Evolutionary conservation across 2,329 filamentous ascomycete species (phyloP).

Genomic region (Phaeoacremonium minimum): DNA sequence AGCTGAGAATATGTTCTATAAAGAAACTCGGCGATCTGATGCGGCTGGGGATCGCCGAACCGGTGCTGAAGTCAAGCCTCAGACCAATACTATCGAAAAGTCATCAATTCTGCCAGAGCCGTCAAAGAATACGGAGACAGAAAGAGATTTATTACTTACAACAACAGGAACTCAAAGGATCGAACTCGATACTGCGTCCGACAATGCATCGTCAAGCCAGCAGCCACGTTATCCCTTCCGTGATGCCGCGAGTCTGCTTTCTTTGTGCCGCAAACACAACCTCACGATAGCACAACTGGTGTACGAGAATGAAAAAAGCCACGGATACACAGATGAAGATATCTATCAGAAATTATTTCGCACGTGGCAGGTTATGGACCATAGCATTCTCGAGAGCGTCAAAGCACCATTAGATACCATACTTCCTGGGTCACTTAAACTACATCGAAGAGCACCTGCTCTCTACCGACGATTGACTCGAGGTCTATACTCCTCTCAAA

Average conservation of each 20-base stretch:
- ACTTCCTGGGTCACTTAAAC: conserved; percentile 41
- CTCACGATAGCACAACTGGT: conserved; percentile 47
- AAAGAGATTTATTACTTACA: too few species aligned
- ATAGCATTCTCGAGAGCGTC: conserved; percentile 44
- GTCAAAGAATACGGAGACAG: too few species aligned
- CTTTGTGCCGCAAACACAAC: conserved; percentile 43
- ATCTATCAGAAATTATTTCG: conserved; percentile 40
- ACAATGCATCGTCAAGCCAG: too few species aligned
- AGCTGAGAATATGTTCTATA: conserved; percentile 48
- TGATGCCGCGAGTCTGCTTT: conserved; percentile 38
- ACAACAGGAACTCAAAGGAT: too few species aligned
- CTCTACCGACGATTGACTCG: conserved; percentile 39
- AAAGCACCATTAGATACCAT: conserved; percentile 35
- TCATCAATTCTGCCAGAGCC: too few species aligned
- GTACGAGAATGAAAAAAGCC: conserved; percentile 48
- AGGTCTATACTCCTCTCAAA: conserved; percentile 40
- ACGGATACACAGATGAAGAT: conserved; percentile 44
- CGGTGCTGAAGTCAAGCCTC: conserved; percentile 35
- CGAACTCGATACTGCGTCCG: too few species aligned
- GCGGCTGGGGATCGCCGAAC: conserved; percentile 39
- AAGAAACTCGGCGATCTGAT: conserved; percentile 41
- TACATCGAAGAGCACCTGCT: conserved; percentile 40
- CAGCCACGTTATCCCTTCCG: conserved; percentile 42
- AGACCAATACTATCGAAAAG: too few species aligned
- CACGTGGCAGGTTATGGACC: conserved; percentile 49